Evolutionary conservation across 148 eudicot genomes (phyloP).

Genomic region (Cornus suecica): DNA sequence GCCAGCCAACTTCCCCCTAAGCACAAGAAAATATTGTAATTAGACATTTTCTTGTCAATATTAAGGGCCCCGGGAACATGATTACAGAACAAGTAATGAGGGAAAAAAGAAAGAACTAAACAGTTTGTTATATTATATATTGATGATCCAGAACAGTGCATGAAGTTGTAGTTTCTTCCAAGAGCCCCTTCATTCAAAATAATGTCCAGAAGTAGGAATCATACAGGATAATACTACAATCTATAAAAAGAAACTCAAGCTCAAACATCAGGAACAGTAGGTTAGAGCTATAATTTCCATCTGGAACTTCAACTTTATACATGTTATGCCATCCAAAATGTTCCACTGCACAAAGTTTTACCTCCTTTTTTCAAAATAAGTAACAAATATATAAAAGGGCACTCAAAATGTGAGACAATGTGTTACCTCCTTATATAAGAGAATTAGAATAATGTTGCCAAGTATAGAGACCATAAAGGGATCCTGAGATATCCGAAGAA

Average conservation of each 20-base stretch:
- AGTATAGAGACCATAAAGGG: too few species aligned
- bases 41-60: neutral
- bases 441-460: too few species aligned
- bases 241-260: neutral
- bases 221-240: neutral
- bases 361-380: too few species aligned
- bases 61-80: neutral
- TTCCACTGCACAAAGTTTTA: too few species aligned
- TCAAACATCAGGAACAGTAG: neutral
- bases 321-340: too few species aligned
- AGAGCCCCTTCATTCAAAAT: neutral
- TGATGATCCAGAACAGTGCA: neutral
- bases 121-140: neutral
- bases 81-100: neutral
- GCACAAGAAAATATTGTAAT: constrained; percentile 1
- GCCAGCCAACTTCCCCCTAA: constrained; percentile 84
- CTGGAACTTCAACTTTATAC: neutral
- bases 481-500: too few species aligned
- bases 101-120: neutral
- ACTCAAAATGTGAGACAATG: too few species aligned
- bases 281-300: neutral
- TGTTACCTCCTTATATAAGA: too few species aligned
- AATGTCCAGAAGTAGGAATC: neutral
- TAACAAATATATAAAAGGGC: too few species aligned
- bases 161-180: neutral